Base-by-base conservation (phyloP, 805 yeast genomes). In the Suhomyces kilbournensis region DNA sequence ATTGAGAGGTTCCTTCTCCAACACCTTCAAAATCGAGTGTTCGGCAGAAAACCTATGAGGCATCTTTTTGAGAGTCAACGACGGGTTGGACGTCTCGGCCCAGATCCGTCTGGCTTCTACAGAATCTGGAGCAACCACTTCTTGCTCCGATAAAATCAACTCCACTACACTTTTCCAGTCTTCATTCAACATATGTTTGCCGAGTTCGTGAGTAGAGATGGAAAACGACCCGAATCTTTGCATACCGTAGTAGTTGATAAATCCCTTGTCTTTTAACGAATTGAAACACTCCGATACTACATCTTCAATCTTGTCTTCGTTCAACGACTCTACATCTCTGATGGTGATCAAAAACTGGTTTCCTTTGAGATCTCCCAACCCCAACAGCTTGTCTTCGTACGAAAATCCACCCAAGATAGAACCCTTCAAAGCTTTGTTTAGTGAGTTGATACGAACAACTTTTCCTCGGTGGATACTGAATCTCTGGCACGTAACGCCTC, bases 211-310 rank as follows among this genome's bases (percentile, higher is more conserved):
- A 0, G 99, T 92, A 2, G 98, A 90, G 26, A 91, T 78, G 10
- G 97, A 88, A 64, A 90, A 93, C 0, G 99, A 92, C 26, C 99
- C 99, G 67, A 94, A 94, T 64, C 99, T 77, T 74, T 94, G 99
- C 92, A 94, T 86, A n/a, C 99, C 99, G 67, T 81, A 94, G 65
- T 94, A 94, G 68, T 94, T 94, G 57, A 94, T 86, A 63, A 90
- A 94, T 0, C 99, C 99, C 26, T 79, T 75, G 1, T 74, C 75
- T 48, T 75, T 73, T 49, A 93, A 72, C 0, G 90, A 79, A 4
- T 74, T 64, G 57, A 92, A 76, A 23, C 90, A 79, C 8, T 72
- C 65, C 12, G 68, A 65, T 15, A 90, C 73, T 3, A 77, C 72
- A 12, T 75, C 71, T 40, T 80, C 81, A 20, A 83, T 64, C 2